phyloP scores from a whole-genome alignment of 345 rosid genomes.

The Brassica rapa region DNA sequence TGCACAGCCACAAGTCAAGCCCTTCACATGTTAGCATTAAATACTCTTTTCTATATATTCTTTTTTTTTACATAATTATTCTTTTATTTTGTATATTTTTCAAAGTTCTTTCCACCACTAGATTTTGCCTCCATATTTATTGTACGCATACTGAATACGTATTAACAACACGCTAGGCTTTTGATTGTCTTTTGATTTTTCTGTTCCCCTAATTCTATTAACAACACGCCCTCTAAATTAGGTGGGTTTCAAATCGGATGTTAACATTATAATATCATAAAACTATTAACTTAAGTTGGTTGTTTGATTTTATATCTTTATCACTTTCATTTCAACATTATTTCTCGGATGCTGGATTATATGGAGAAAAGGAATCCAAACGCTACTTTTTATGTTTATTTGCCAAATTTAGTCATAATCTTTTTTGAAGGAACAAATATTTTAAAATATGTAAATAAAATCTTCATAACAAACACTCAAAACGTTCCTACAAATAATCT shows the following conservation, averaged over 20 bases:
- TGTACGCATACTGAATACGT: constrained; percentile 8
- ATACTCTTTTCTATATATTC: not conserved
- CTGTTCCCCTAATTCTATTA: not conserved
- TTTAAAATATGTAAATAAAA: not conserved
- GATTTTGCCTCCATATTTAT: constrained; percentile 36
- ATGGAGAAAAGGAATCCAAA: too few relatives aligned
- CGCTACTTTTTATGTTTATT: too few relatives aligned
- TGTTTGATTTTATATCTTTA: not conserved
- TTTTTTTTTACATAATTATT: not conserved
- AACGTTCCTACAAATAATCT: not conserved
- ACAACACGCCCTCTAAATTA: not conserved
- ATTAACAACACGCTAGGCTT: not conserved
- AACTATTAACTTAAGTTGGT: not conserved
- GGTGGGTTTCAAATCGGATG: not conserved
- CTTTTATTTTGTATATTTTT: constrained; percentile 20
- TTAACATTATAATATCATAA: not conserved
- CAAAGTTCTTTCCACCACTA: constrained; percentile 25
- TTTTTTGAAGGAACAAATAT: too few relatives aligned
- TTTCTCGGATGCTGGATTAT: not conserved
- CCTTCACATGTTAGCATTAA: constrained; percentile 41
- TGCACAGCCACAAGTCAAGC: constrained; percentile 32
- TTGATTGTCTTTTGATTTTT: not conserved
- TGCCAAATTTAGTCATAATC: too few relatives aligned
- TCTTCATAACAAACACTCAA: not conserved
- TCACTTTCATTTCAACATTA: constrained; percentile 6